Base-by-base conservation (phyloP, 176 grass and related monocot genomes). In the Zizania latifolia region DNA sequence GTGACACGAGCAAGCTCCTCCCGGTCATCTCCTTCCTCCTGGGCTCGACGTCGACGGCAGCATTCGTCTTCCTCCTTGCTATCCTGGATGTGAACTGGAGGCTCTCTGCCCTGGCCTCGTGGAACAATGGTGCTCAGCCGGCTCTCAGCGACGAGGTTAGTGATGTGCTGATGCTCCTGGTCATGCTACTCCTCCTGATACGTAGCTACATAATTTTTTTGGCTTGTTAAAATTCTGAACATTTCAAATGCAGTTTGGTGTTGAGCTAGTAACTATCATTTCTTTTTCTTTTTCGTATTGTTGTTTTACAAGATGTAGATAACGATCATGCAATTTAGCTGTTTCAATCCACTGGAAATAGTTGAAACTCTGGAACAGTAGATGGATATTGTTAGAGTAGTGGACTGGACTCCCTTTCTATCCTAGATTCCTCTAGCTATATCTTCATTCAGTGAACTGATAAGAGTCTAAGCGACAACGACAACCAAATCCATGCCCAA, bases 1-100 rank as follows among this genome's bases (percentile, higher is more conserved):
- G n/a, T 19, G 85, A 78, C 74, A 59, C 12, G 59, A 26, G 15
- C 50, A 87, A 66, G 59, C 68, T 65, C 59, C 74, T 87, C 10
- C 85, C 79, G 11, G 51, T 78, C 46, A 68, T 66, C 60, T 27
- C 80, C 60, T 83, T n/a, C n/a, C n/a, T 87, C 68, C 68, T 87
- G 8, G 85, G 85, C 40, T 60, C 74, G 4, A 74, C 51, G 1
- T 12, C 78, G n/a, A 78, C 61, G 40, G 74, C 33, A 15, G 74
- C 74, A 3, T 15, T 82, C 24, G 26, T 73, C 58, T 82, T 86
- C 26, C 44, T 77, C 85, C 63, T 71, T 44, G 74, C 74, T 10
- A 41, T 74, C 2, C 13, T 44, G 67, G 85, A 78, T 58, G 41
- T 43, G 24, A 83, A 77, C 79, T 46, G 66, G 73, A 39, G 85